Evolutionary conservation across 352 stramenopile genomes (phyloP).

Genomic region (Pythium insidiosum): DNA sequence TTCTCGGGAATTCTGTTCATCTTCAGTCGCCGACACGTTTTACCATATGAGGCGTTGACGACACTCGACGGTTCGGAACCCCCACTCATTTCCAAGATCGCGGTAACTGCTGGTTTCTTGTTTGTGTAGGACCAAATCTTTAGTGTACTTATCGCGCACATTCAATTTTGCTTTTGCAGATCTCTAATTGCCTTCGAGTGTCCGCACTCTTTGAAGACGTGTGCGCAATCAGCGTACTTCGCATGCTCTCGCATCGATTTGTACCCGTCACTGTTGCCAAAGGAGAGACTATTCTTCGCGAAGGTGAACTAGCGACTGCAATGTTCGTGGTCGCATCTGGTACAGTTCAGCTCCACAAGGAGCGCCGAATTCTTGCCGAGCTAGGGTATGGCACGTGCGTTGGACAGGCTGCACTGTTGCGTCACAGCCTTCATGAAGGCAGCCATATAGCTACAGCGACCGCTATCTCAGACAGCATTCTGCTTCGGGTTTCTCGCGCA

Average conservation of each 20-base stretch:
- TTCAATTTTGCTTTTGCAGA: slow-evolving; percentile 22
- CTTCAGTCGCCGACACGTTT: slow-evolving; percentile 40
- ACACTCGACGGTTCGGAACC: slow-evolving; percentile 27
- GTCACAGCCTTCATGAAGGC: slow-evolving; percentile 52
- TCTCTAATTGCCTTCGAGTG: slow-evolving; percentile 70
- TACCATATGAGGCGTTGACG: slow-evolving; percentile 42
- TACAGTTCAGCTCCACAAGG: slow-evolving; percentile 72
- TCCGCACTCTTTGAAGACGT: slow-evolving; percentile 79
- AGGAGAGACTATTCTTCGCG: slow-evolving; percentile 53
- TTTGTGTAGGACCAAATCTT: background rate
- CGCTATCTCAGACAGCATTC: slow-evolving; percentile 49
- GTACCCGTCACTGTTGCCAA: slow-evolving; percentile 35
- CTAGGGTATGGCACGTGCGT: slow-evolving; percentile 67
- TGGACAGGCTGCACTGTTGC: slow-evolving; percentile 62
- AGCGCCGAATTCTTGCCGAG: slow-evolving; percentile 51
- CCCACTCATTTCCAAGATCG: slow-evolving; percentile 64
- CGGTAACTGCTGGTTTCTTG: slow-evolving; percentile 20
- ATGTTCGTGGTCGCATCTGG: slow-evolving; percentile 76
- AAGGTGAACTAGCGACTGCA: slow-evolving; percentile 53
- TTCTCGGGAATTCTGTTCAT: no score
- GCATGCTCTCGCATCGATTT: slow-evolving; percentile 73
- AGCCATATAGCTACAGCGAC: slow-evolving; percentile 68
- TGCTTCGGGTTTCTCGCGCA: slow-evolving; percentile 65
- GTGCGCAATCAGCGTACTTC: slow-evolving; percentile 69
- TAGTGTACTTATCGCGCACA: background rate